phyloP scores from a whole-genome alignment of 208 protist species.

The Trypanosoma theileri region DNA sequence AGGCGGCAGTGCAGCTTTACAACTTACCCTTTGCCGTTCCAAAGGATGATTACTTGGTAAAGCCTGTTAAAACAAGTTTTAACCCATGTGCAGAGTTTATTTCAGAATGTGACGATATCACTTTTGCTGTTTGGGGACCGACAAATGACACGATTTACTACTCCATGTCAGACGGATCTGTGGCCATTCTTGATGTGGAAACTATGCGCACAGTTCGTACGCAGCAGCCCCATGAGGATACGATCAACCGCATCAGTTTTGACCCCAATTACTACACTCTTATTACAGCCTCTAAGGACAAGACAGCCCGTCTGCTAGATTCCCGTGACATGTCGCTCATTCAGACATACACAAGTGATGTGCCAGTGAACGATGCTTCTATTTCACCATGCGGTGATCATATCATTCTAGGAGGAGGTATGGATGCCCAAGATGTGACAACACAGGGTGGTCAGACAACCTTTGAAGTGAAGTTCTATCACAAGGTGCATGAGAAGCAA shows the following conservation, averaged over 20 bases:
- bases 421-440: slow-evolving; percentile 96
- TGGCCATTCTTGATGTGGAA: slow-evolving; percentile 93
- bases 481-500: slow-evolving; percentile 95
- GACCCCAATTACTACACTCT: slow-evolving; percentile 90
- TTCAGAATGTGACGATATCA: slow-evolving; percentile 55
- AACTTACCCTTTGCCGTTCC: slow-evolving; percentile 75
- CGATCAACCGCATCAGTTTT: slow-evolving; percentile 86
- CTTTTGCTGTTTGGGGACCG: slow-evolving; percentile 94
- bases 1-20: slow-evolving; percentile 89
- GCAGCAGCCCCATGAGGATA: slow-evolving; percentile 61
- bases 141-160: slow-evolving; percentile 96
- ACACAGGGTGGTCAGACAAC: slow-evolving; percentile 86
- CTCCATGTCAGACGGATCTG: slow-evolving; percentile 87
- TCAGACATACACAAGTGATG: slow-evolving; percentile 95
- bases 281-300: slow-evolving; percentile 94
- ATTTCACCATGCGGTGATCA: slow-evolving; percentile 93
- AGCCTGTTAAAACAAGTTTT: slow-evolving; percentile 59
- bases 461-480: slow-evolving; percentile 97
- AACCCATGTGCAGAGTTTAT: slow-evolving; percentile 63
- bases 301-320: slow-evolving; percentile 95
- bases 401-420: slow-evolving; percentile 96
- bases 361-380: slow-evolving; percentile 96
- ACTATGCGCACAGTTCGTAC: slow-evolving; percentile 77
- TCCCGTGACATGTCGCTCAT: slow-evolving; percentile 90
- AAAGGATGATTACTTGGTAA: slow-evolving; percentile 57